A percentile compares a stretch with the other conserved stretches of the same genome.
These are phyloP conservation scores for Podaxis mareebaensis DNA, from an alignment of 768 basidiomycete species.

Conservation along the genomic window DNA sequence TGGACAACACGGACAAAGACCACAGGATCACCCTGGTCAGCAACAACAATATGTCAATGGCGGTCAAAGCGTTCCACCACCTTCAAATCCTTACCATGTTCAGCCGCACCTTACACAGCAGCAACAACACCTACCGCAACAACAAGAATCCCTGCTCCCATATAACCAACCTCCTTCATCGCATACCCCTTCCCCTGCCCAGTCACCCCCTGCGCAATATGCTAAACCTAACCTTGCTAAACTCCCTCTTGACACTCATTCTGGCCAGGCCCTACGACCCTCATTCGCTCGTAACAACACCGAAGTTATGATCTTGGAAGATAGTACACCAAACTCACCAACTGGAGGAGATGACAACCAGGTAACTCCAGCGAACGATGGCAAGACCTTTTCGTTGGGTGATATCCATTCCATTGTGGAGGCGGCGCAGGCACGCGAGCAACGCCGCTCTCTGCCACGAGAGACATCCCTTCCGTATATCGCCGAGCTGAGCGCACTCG, in stretches of 20 bases:
- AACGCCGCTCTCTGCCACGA: slow-evolving; percentile 79
- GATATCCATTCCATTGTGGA: slow-evolving; percentile 94
- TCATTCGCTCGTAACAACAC: slow-evolving; percentile 78
- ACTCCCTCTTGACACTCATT: slow-evolving; percentile 40
- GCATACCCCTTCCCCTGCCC: slow-evolving; percentile 27
- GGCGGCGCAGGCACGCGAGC: slow-evolving; percentile 87
- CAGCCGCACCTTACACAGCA: slow-evolving; percentile 20
- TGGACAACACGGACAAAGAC: slow-evolving; percentile 6
- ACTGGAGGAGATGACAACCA: slow-evolving; percentile 47
- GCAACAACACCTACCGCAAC: slow-evolving; percentile 23
- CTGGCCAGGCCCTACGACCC: slow-evolving; percentile 60
- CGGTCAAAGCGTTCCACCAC: not conserved
- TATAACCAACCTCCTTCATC: slow-evolving; percentile 28
- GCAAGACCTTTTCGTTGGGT: slow-evolving; percentile 68
- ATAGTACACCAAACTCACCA: slow-evolving; percentile 72
- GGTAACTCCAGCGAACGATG: slow-evolving; percentile 3
- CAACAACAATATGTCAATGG: slow-evolving; percentile 11
- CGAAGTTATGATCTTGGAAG: slow-evolving; percentile 87
- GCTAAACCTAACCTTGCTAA: slow-evolving; percentile 40
- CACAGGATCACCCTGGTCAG: slow-evolving; percentile 7
- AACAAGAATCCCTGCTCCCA: slow-evolving; percentile 23
- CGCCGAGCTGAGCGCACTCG: slow-evolving; percentile 80
- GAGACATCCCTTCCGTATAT: slow-evolving; percentile 81
- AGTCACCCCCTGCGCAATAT: slow-evolving; percentile 37
- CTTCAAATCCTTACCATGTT: slow-evolving; percentile 6